Evolutionary conservation across 371 early-diverging fungal species (phyloP).

Genomic region (Umbelopsis sp.): DNA sequence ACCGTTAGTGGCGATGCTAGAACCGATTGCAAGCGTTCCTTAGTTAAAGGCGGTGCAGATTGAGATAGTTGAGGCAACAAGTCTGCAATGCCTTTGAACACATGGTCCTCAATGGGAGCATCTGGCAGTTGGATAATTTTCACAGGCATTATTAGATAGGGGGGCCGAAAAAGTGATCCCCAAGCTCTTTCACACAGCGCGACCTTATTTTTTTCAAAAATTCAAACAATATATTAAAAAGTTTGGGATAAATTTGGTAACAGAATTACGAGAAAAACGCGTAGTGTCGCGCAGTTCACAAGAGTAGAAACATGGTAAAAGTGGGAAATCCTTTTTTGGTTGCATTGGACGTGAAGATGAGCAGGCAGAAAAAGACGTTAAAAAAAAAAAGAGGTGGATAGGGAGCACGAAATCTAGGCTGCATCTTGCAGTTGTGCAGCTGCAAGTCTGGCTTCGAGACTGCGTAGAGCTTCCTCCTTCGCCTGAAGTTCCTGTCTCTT

Average conservation of each 20-base stretch:
- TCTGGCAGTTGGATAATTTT: not conserved
- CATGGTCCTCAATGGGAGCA: not conserved
- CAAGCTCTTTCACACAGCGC: not conserved
- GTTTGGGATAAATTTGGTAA: slow-evolving; percentile 15
- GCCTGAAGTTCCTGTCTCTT: slow-evolving; percentile 60
- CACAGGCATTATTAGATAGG: not conserved
- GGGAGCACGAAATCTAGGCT: slow-evolving; percentile 1
- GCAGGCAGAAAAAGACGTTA: not conserved
- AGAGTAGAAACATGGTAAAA: slow-evolving; percentile 8
- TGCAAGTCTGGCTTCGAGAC: slow-evolving; percentile 56
- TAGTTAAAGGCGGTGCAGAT: slow-evolving; percentile 23
- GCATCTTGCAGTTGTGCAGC: slow-evolving; percentile 51
- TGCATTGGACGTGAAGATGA: slow-evolving; percentile 3
- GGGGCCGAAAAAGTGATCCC: not conserved
- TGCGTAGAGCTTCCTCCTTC: slow-evolving; percentile 63
- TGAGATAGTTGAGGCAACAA: slow-evolving; percentile 18
- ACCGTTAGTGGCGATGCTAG: slow-evolving; percentile 29
- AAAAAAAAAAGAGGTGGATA: not conserved
- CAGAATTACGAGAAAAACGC: slow-evolving; percentile 14
- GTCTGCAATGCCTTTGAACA: not conserved
- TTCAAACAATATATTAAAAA: slow-evolving; percentile 12
- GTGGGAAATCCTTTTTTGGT: slow-evolving; percentile 4
- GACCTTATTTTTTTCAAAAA: not conserved
- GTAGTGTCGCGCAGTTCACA: slow-evolving; percentile 9
- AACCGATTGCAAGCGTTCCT: slow-evolving; percentile 21